Conservation (phyloP, 768 basidiomycete species). For the Tubosaeta sp. region DNA sequence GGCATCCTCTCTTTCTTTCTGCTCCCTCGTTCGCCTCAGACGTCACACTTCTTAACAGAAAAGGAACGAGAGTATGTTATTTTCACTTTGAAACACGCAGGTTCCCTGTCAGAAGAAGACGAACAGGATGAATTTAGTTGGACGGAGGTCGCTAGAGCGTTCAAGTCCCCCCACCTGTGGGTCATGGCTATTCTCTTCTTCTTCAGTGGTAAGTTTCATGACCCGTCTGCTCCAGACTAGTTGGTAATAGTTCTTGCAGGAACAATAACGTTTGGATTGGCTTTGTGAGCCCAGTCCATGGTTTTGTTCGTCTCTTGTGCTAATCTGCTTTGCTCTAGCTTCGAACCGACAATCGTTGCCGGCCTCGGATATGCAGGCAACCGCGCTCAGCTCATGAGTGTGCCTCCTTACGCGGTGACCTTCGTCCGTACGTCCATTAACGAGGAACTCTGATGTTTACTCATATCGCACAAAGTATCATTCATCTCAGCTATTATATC, state of each 20-base stretch:
- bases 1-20: slow-evolving; percentile 49
- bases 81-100: slow-evolving; percentile 17
- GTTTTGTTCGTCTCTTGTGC: slow-evolving; percentile 22
- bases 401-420: slow-evolving; percentile 48
- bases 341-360: slow-evolving; percentile 63
- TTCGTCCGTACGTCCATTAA: slow-evolving; percentile 37
- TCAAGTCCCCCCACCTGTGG: slow-evolving; percentile 52
- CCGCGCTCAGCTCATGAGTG: slow-evolving; percentile 57
- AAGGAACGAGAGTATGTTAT: slow-evolving; percentile 48
- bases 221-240: not conserved
- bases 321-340: slow-evolving; percentile 42
- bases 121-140: slow-evolving; percentile 49
- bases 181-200: slow-evolving; percentile 49
- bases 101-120: slow-evolving; percentile 38
- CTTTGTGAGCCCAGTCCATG: slow-evolving; percentile 19
- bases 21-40: slow-evolving; percentile 41
- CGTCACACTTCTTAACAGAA: slow-evolving; percentile 46
- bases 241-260: slow-evolving; percentile 12
- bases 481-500: slow-evolving; percentile 44
- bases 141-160: slow-evolving; percentile 48
- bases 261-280: slow-evolving; percentile 12
- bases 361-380: slow-evolving; percentile 52
- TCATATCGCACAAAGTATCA: slow-evolving; percentile 26
- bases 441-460: not conserved
- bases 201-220: slow-evolving; percentile 41